Base-by-base conservation (phyloP, 163 green algal genomes). In the Scenedesmus sp. region DNA sequence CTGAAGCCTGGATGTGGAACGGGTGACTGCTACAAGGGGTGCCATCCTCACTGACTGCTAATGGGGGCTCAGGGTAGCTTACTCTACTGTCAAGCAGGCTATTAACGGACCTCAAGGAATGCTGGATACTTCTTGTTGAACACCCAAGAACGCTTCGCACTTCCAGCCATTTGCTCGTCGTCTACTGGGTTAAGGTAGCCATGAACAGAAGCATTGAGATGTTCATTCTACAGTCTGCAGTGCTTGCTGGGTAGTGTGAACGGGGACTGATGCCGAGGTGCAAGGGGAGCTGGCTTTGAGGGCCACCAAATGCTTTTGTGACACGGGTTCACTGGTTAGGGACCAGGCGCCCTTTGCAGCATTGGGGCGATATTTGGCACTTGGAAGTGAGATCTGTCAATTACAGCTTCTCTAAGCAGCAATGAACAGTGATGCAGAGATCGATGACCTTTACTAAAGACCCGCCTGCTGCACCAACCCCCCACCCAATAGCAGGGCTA, bases 41-140 rank as follows among this genome's bases (percentile, higher is more conserved):
- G 65, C 65, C 65, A 76, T 76, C 65, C 65, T 76, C 65, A 4
- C 65, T 76, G 65, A 30, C 65, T 76, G 65, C 65, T 76, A 40
- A 40, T 40, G 65, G 65, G 65, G 65, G 65, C 65, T 76, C 30
- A 18, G 6, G 65, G 30, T 76, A 76, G 30, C 30, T 16, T 37
- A 40, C 1, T 2, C 65, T 40, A 40, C 7, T 26, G 30, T 3
- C 40, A n/a, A n/a, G n/a, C n/a, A 20, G 30, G 30, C 65, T 76
- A 76, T 76, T 76, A 76, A 76, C 65, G 65, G 40, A 76, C 30
- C 65, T 76, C 65, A 22, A 76, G 65, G 65, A 81, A n/a, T 46
- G 43, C 53, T 87, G 81, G 81, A 73, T 73, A 96, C 89, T 96
- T 96, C 92, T 96, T 95, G 87, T 96, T 96, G 56, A 90, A 96